Evolutionary conservation across 441 rosid genomes (phyloP).

Genomic region (Brassica balearica): DNA sequence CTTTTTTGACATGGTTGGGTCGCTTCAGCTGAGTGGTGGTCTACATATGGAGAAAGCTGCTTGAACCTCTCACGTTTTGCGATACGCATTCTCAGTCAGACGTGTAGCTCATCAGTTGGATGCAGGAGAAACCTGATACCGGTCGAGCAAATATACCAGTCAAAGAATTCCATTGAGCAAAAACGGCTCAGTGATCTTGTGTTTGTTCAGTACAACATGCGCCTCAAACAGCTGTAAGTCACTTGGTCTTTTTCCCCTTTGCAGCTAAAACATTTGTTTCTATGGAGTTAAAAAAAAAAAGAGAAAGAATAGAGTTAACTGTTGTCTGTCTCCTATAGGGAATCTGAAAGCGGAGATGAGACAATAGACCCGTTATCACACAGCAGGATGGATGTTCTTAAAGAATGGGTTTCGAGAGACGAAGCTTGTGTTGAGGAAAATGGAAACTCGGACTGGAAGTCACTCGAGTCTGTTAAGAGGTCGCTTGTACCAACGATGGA

Average conservation of each 20-base stretch:
- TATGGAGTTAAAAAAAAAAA: neutral
- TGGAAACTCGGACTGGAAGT: conserved; percentile 65
- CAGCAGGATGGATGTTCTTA: conserved; percentile 47
- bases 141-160: conserved; percentile 53
- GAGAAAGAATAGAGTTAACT: conserved; percentile 36
- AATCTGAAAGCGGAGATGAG: conserved; percentile 46
- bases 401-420: conserved; percentile 72
- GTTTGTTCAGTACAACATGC: conserved; percentile 65
- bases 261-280: neutral
- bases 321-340: conserved; percentile 20
- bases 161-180: conserved; percentile 62
- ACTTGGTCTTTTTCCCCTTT: neutral
- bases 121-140: conserved; percentile 50
- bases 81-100: conserved; percentile 69
- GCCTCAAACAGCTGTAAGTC: conserved; percentile 56
- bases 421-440: conserved; percentile 49
- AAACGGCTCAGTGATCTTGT: conserved; percentile 59
- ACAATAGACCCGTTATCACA: conserved; percentile 55
- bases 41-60: conserved; percentile 86
- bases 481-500: conserved; percentile 48
- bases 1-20: conserved; percentile 12
- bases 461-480: conserved; percentile 55
- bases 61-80: conserved; percentile 83
- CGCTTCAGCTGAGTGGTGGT: conserved; percentile 91
- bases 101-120: conserved; percentile 59